Percentiles rank a stretch among this genome's conserved stretches.
These are phyloP conservation scores for Umbilicaria muhlenbergii DNA, from an alignment of 495 filamentous ascomycete species.

Conservation along the genomic window DNA sequence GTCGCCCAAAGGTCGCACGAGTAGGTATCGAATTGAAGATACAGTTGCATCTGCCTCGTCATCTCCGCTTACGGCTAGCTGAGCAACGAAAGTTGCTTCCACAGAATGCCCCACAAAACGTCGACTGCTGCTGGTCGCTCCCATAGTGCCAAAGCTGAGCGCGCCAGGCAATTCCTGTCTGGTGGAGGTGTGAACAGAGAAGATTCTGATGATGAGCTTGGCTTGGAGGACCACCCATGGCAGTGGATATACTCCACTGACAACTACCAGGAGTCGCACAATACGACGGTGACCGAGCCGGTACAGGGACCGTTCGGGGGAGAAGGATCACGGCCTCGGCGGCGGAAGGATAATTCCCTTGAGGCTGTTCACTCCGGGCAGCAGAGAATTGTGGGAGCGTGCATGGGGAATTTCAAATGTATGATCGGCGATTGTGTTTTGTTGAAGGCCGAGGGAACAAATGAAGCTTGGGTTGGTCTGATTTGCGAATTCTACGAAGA, in stretches of 20 bases:
- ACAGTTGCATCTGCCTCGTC: too few relatives aligned
- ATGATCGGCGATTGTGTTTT: conserved; percentile 67
- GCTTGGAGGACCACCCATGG: conserved; percentile 75
- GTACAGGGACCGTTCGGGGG: conserved; percentile 10
- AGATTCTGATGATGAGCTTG: conserved; percentile 86
- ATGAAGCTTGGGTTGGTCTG: conserved; percentile 82
- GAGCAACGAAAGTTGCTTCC: too few relatives aligned
- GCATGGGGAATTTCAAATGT: conserved; percentile 75
- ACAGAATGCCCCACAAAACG: conserved; percentile 18
- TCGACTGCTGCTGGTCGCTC: background rate
- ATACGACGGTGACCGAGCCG: conserved; percentile 1
- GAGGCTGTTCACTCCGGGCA: conserved; percentile 14
- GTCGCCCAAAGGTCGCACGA: too few relatives aligned
- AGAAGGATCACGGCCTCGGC: conserved; percentile 16
- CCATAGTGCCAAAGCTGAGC: conserved; percentile 16
- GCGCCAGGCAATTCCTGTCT: conserved; percentile 45
- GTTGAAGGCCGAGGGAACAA: conserved; percentile 66
- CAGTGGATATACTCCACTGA: conserved; percentile 66
- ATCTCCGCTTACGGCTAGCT: too few relatives aligned
- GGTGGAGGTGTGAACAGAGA: conserved; percentile 56
- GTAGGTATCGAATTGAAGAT: too few relatives aligned
- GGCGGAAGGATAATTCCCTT: conserved; percentile 16
- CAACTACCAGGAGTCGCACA: conserved; percentile 8
- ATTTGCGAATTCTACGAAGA: conserved; percentile 67
- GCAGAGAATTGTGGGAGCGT: conserved; percentile 56